A percentile compares a stretch with the other conserved stretches of the same genome.
Conservation (phyloP, 331 rosid species). For the Telfairia occidentalis region DNA sequence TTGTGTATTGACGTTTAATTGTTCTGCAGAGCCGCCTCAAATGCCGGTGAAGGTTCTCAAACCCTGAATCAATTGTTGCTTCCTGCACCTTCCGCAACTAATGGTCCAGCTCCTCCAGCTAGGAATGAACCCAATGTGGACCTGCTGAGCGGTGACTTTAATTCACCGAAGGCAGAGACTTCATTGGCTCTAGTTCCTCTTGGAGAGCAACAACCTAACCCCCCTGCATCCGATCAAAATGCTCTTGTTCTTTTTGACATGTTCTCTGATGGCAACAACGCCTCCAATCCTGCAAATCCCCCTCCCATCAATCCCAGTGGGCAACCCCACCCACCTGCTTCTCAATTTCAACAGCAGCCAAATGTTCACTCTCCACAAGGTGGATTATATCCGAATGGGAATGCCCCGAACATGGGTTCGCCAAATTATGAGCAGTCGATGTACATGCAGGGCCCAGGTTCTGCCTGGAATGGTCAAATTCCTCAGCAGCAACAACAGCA, state of each 20-base stretch:
- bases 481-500: conserved; percentile 48
- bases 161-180: conserved; percentile 61
- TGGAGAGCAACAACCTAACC: conserved; percentile 49
- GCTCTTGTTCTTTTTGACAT: conserved; percentile 81
- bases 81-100: conserved; percentile 58
- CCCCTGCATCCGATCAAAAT: conserved; percentile 56
- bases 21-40: conserved; percentile 49
- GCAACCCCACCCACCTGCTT: conserved; percentile 31
- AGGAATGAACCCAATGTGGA: conserved; percentile 60
- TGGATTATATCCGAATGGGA: conserved; percentile 50
- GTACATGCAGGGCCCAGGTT: conserved; percentile 41
- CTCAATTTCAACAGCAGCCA: conserved; percentile 46
- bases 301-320: conserved; percentile 31
- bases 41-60: conserved; percentile 47
- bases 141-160: conserved; percentile 85
- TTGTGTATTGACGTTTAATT: neutral
- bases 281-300: conserved; percentile 28
- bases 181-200: conserved; percentile 89
- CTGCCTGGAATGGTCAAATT: conserved; percentile 75
- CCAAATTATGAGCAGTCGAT: conserved; percentile 56
- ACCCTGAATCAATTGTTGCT: conserved; percentile 63
- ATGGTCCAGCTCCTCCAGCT: conserved; percentile 33
- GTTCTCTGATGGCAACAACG: conserved; percentile 48
- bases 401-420: conserved; percentile 41
- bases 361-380: conserved; percentile 52